Conservation (phyloP, 2,329 filamentous ascomycete species). For the Beauveria australis region DNA sequence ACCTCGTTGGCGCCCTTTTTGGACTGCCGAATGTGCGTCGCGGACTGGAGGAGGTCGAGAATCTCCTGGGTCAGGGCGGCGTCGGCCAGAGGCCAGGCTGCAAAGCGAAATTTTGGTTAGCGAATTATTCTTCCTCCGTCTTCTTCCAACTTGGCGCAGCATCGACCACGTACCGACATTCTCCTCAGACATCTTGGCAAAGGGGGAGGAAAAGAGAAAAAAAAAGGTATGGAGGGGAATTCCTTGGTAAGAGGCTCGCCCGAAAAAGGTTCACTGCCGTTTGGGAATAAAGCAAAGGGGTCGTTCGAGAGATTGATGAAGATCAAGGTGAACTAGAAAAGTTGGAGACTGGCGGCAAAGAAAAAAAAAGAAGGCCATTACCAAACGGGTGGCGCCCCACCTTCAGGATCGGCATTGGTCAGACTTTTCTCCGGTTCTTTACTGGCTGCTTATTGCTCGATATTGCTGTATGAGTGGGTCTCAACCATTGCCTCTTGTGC, state of each 20-base stretch:
- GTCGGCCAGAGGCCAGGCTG: constrained; percentile 66
- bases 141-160: neutral
- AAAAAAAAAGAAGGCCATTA: constrained; percentile 11
- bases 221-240: neutral
- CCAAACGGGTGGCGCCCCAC: neutral
- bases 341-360: neutral
- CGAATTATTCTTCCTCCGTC: neutral
- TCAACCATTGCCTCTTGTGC: neutral
- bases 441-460: neutral
- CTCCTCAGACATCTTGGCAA: constrained; percentile 19
- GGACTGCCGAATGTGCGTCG: constrained; percentile 59
- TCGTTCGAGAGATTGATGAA: constrained; percentile 9
- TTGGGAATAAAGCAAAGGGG: constrained; percentile 12
- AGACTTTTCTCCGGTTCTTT: constrained; percentile 2
- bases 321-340: neutral
- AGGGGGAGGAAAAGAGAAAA: neutral
- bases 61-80: constrained; percentile 70
- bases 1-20: constrained; percentile 84
- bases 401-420: neutral
- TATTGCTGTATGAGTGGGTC: neutral
- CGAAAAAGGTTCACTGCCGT: constrained; percentile 50
- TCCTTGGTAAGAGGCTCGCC: constrained; percentile 21
- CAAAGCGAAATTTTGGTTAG: neutral
- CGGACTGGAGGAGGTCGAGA: constrained; percentile 71
- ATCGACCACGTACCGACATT: constrained; percentile 16